phyloP scores from a whole-genome alignment of 2,329 filamentous ascomycete species.

The Scopulariopsis brevicaulis region DNA sequence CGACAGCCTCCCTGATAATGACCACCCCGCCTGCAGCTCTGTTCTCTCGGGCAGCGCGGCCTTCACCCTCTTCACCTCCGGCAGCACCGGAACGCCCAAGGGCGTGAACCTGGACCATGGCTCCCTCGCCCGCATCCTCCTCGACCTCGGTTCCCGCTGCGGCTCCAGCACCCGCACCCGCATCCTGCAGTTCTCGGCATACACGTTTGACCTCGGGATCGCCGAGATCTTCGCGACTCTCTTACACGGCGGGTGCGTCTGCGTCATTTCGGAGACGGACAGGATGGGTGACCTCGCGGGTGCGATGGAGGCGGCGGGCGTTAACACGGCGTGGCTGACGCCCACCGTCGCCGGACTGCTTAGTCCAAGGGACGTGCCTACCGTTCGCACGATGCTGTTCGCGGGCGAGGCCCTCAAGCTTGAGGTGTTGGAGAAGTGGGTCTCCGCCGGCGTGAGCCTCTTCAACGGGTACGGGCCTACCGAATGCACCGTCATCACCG shows the following conservation, averaged over 20 bases:
- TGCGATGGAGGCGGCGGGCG: slow-evolving; percentile 27
- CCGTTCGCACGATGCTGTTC: slow-evolving; percentile 25
- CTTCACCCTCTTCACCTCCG: slow-evolving; percentile 54
- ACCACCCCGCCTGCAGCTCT: background rate
- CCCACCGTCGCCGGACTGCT: slow-evolving; percentile 36
- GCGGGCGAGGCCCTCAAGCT: slow-evolving; percentile 38
- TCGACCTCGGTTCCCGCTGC: slow-evolving; percentile 17
- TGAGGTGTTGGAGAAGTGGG: slow-evolving; percentile 31
- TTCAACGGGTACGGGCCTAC: slow-evolving; percentile 42
- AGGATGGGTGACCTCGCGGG: slow-evolving; percentile 29
- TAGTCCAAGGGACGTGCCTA: slow-evolving; percentile 30
- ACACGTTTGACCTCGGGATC: slow-evolving; percentile 43
- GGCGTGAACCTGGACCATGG: slow-evolving; percentile 42
- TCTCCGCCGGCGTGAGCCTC: slow-evolving; percentile 28
- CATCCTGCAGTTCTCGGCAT: slow-evolving; percentile 36
- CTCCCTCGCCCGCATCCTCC: slow-evolving; percentile 32
- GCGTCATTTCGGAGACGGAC: slow-evolving; percentile 41
- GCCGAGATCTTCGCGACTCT: slow-evolving; percentile 42
- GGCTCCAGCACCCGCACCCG: background rate
- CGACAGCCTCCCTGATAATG: slow-evolving; percentile 23
- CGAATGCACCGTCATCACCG: slow-evolving; percentile 41
- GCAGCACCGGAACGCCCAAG: slow-evolving; percentile 53
- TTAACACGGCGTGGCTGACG: slow-evolving; percentile 39
- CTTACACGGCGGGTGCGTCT: slow-evolving; percentile 35
- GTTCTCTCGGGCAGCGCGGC: slow-evolving; percentile 18